Conservation (phyloP, 163 green algal genomes). For the Trebouxia gelatinosa region DNA sequence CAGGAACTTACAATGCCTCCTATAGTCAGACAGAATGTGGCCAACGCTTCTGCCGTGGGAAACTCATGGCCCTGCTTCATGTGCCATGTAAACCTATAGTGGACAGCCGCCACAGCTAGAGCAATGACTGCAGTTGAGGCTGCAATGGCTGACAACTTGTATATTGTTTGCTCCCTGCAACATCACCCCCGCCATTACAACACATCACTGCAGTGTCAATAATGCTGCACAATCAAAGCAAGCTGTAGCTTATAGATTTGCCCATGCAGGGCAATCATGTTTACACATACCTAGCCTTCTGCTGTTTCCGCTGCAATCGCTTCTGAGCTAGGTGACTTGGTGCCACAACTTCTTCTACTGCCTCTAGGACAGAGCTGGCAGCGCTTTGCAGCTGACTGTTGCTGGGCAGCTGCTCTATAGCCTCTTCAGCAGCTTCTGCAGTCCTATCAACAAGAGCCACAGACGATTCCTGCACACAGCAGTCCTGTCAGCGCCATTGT, state of each 20-base stretch:
- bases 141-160: constrained; percentile 74
- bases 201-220: neutral
- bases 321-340: neutral
- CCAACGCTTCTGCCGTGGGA: constrained; percentile 60
- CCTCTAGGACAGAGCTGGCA: neutral
- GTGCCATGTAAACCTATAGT: constrained; percentile 71
- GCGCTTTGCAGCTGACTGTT: neutral
- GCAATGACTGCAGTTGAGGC: constrained; percentile 53
- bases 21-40: constrained; percentile 70
- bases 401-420: constrained; percentile 1
- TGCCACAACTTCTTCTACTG: neutral
- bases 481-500: too few relatives aligned
- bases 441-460: neutral
- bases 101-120: constrained; percentile 66
- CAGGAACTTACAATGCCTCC: constrained; percentile 65
- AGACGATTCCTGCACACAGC: too few relatives aligned
- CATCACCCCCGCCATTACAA: neutral
- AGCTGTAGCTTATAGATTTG: neutral
- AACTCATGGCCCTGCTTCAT: constrained; percentile 49
- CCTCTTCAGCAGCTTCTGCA: neutral
- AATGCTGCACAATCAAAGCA: neutral
- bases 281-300: constrained; percentile 16
- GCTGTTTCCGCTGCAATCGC: constrained; percentile 14
- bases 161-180: constrained; percentile 69
- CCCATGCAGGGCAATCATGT: neutral